These are phyloP conservation scores for Anthoceros angustus DNA, from an alignment of 225 moss, liverwort and hornwort species.

Conservation along the genomic window DNA sequence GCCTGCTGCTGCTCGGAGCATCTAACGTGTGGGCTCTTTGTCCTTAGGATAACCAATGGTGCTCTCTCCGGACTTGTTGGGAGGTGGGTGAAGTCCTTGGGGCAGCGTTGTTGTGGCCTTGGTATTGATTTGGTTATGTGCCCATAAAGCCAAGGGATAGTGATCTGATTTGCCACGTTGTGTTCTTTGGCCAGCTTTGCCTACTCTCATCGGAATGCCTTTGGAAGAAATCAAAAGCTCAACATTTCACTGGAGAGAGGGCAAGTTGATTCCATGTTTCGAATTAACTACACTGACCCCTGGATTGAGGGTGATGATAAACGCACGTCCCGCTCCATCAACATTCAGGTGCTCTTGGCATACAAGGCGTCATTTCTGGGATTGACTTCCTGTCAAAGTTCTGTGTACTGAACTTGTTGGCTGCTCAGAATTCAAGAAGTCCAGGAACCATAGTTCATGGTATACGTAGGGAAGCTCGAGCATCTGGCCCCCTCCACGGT, in stretches of 20 bases:
- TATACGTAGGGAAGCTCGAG: constrained; percentile 56
- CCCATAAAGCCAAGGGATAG: background rate
- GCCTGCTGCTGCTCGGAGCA: background rate
- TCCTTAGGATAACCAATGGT: constrained; percentile 66
- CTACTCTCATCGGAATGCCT: constrained; percentile 97
- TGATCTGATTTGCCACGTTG: background rate
- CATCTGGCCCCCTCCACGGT: constrained; percentile 82
- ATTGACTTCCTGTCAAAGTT: background rate
- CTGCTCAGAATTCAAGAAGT: constrained; percentile 79
- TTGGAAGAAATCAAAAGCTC: constrained; percentile 97
- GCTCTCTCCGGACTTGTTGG: constrained; percentile 97
- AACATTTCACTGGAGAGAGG: constrained; percentile 92
- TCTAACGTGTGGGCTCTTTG: background rate
- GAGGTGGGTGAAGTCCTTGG: constrained; percentile 33
- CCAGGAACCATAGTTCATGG: constrained; percentile 99
- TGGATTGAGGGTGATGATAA: constrained; percentile 99
- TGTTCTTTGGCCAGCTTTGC: constrained; percentile 59
- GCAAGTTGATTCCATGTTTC: constrained; percentile 98
- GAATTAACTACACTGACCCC: constrained; percentile 93
- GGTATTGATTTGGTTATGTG: background rate
- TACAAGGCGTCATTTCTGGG: background rate
- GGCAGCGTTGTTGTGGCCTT: background rate
- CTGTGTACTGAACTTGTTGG: background rate
- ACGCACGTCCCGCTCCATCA: constrained; percentile 82
- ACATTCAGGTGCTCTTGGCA: constrained; percentile 52